Evolutionary conservation across 768 basidiomycete genomes (phyloP), one percentile per base, ranked within the genome.

Genomic region (Mycena latifolia): DNA sequence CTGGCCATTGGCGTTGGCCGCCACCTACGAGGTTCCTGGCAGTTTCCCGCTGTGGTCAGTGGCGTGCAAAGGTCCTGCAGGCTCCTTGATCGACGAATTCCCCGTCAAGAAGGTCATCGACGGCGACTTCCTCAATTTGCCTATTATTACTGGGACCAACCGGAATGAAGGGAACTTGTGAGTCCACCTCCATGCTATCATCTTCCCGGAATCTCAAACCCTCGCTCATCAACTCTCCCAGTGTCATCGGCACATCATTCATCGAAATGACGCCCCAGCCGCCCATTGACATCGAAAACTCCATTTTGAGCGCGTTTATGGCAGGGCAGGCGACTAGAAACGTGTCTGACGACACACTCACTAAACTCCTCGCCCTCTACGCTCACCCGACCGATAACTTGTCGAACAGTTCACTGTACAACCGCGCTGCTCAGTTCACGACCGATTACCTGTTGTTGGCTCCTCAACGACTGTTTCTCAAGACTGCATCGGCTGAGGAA

Each of bases 241-340:
- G 59, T 10, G 2, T 61, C 5, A 43, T 61, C 17, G 58, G 58
- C 28, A 50, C 48, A 7, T 9, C 35, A n/a, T 60, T 60, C 35
- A 8, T 39, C 37, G 50, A 61, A 11, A 15, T 61, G n/a, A 53
- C 50, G 15, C 50, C 59, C 12, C 59, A 61, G 39, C 59, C 59
- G 4, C 6, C 37, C 7, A 4, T 31, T 10, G 51, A 41, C 1
- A 5, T 22, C 14, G 59, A 53, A 45, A 61, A 61, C 51, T 41
- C 59, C 15, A 28, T 61, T 25, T 4, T 61, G 41, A 41, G 41
- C 39, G 39, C 5, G 8, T 53, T 31, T 50, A 52, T 61, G n/a
- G 39, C 1, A 2, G n/a, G 12, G 2, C 50, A 53, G 28, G 59
- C 59, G 28, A 45, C 59, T 0, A 52, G 53, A 39, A 39, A 39